Evolutionary conservation across 1,284 basidiomycete species (phyloP).

Genomic region (Pseudomicrostroma phylloplanum): DNA sequence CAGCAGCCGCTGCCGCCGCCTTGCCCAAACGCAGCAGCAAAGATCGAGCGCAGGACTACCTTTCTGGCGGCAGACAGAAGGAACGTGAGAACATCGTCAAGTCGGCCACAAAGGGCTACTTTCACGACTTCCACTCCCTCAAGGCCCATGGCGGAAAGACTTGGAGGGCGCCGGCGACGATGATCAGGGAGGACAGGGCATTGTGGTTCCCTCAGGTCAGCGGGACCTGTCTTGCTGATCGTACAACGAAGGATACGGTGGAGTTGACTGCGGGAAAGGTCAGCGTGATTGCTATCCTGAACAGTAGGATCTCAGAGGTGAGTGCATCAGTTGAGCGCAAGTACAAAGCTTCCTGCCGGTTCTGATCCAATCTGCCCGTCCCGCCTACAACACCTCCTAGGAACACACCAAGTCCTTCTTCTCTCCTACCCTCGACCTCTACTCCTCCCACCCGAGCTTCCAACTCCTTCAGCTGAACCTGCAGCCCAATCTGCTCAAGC

Average conservation of each 20-base stretch:
- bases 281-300: conserved; percentile 71
- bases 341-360: no score
- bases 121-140: conserved; percentile 77
- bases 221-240: conserved; percentile 63
- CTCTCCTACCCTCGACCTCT: conserved; percentile 61
- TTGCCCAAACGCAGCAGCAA: not conserved
- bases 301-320: conserved; percentile 74
- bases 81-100: conserved; percentile 56
- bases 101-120: conserved; percentile 81
- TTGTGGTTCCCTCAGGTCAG: conserved; percentile 83
- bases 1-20: not conserved
- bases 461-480: conserved; percentile 78
- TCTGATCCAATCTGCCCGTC: not conserved
- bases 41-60: not conserved
- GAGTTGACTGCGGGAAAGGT: conserved; percentile 69
- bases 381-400: not conserved
- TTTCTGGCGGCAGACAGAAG: conserved; percentile 10
- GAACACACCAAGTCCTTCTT: conserved; percentile 74
- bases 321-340: not conserved
- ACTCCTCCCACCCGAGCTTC: conserved; percentile 63
- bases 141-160: conserved; percentile 82
- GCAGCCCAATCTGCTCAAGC: conserved; percentile 85
- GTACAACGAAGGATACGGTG: conserved; percentile 67
- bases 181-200: conserved; percentile 61
- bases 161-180: conserved; percentile 81